Percentiles rank a stretch among this genome's conserved stretches.
Conservation (phyloP, 768 basidiomycete genomes). For the Pulveroboletus frians region DNA sequence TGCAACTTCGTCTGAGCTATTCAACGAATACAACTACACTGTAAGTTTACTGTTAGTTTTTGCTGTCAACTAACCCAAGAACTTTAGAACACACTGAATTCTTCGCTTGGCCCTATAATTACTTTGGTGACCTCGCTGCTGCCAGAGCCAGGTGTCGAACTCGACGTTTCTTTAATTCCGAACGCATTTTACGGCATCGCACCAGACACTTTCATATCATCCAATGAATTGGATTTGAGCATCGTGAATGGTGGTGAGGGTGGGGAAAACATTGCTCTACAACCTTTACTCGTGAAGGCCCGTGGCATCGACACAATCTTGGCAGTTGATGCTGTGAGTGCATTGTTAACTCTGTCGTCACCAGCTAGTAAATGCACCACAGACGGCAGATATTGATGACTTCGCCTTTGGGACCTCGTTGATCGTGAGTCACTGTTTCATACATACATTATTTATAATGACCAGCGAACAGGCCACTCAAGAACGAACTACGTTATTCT, state of each 20-base stretch:
- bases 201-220: constrained; percentile 30
- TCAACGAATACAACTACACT: constrained; percentile 28
- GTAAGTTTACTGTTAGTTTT: constrained; percentile 9
- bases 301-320: constrained; percentile 47
- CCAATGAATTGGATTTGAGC: constrained; percentile 28
- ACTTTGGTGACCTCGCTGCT: constrained; percentile 17
- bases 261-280: constrained; percentile 42
- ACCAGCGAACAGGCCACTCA: constrained; percentile 23
- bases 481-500: constrained; percentile 36
- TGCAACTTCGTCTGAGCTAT: constrained; percentile 38
- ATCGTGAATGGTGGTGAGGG: constrained; percentile 41
- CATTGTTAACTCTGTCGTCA: not conserved
- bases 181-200: constrained; percentile 37
- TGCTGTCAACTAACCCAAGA: not conserved
- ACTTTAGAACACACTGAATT: constrained; percentile 10
- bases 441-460: not conserved
- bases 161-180: constrained; percentile 31
- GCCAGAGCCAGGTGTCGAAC: constrained; percentile 24
- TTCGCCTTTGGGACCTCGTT: constrained; percentile 25
- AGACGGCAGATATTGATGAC: constrained; percentile 14
- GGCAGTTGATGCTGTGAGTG: constrained; percentile 41
- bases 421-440: constrained; percentile 16
- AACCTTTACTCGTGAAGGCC: constrained; percentile 44
- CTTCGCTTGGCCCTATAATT: constrained; percentile 9
- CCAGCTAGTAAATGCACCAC: not conserved